Evolutionary conservation across 2,329 filamentous ascomycete genomes (phyloP).

Genomic region (Pestalotiopsis sp.): DNA sequence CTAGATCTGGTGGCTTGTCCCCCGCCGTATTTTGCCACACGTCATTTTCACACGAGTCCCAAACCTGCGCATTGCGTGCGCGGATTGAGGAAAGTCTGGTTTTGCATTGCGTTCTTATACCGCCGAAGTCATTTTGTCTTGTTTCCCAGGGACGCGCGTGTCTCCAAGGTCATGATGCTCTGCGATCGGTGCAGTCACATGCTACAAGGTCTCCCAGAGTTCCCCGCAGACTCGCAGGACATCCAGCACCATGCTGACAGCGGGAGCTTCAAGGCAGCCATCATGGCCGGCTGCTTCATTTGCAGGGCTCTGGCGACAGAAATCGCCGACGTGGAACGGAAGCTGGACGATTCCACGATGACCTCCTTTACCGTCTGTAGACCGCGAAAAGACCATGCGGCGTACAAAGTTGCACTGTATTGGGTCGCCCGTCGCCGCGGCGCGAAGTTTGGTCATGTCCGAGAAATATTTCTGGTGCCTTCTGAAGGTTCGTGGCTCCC

Average conservation of each 20-base stretch:
- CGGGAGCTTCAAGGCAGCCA: neutral
- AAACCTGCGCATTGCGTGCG: too few species aligned
- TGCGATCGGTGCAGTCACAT: neutral
- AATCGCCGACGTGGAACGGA: neutral
- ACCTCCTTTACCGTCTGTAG: neutral
- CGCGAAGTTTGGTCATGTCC: neutral
- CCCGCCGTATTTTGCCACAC: too few species aligned
- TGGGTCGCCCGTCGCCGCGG: neutral
- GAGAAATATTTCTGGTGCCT: neutral
- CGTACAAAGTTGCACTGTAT: neutral
- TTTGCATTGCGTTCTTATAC: neutral
- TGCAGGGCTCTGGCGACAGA: neutral
- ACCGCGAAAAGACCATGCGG: neutral
- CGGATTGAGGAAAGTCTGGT: neutral
- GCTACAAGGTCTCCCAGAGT: neutral
- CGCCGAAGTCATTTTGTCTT: neutral
- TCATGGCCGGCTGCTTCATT: neutral
- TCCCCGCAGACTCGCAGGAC: neutral
- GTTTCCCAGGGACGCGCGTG: too few species aligned
- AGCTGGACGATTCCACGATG: neutral
- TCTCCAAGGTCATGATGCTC: neutral
- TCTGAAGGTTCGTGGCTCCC: neutral
- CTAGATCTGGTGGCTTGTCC: too few species aligned
- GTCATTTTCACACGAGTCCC: too few species aligned
- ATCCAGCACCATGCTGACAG: neutral